Base-by-base conservation (phyloP, 441 rosid genomes). In the Pelargonium fulgidum region DNA sequence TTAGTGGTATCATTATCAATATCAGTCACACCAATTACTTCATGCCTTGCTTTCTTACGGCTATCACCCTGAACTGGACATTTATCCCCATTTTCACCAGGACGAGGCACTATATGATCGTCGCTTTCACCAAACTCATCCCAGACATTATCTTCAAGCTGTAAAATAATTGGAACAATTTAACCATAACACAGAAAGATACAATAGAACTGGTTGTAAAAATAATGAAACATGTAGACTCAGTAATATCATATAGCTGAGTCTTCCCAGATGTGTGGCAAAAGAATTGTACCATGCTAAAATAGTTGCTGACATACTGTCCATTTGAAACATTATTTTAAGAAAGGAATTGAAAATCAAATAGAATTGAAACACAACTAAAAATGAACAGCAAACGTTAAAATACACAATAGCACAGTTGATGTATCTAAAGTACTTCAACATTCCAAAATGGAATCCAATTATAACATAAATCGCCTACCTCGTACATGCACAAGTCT, bases 21-120 rank as follows among this genome's bases (percentile, higher is more conserved):
- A 73, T 68, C 74, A 69, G 71, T 71, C 68, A 77, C 59, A 70
- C 75, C 77, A 76, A 71, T 73, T 69, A 72, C 78, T 59, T 82
- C 91, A 75, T 67, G 70, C 71, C 78, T 71, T 50, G 61, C 81
- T 86, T 88, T 90, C 75, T 81, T 87, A 20, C 48, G 71, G 76
- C 73, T 73, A 71, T 72, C 81, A 72, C 65, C 65, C 65, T 74
- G 82, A 73, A 75, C 74, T 72, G 59, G 78, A 73, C 77, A 75
- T 65, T 72, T 83, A 79, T 74, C 70, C 54, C 65, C 72, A 81
- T 76, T 29, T 69, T 70, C 74, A 26, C 54, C 59, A 8, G 87
- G 78, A 77, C 73, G 82, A 66, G 93, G 98, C 68, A 90, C 96
- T 80, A 83, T 83, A 78, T 88, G 91, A 82, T 90, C 91, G 69